Percentiles rank a stretch among this genome's conserved stretches.
Conservation (phyloP, 805 yeast genomes). For the Spathaspora gorwiae region DNA sequence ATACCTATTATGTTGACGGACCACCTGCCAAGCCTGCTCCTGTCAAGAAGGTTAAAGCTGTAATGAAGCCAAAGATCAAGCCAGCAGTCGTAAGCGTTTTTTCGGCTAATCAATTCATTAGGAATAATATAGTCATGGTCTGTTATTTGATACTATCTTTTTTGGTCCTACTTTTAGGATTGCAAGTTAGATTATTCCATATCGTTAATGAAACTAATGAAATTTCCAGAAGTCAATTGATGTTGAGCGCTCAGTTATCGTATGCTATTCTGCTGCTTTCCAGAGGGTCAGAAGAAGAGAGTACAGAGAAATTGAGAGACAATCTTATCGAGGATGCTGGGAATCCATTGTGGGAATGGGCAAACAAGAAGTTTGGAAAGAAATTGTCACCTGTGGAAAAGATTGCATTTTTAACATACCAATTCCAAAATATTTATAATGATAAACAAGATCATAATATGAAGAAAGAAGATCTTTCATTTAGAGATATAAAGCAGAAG, state of each 20-base stretch:
- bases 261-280: neutral
- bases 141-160: constrained; percentile 17
- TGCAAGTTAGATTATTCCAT: constrained; percentile 17
- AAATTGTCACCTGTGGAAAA: constrained; percentile 14
- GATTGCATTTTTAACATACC: constrained; percentile 16
- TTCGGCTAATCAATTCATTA: constrained; percentile 7
- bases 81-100: neutral
- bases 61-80: neutral
- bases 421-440: constrained; percentile 7
- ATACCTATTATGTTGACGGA: constrained; percentile 18
- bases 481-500: constrained; percentile 2
- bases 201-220: constrained; percentile 18
- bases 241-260: constrained; percentile 14
- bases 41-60: constrained; percentile 1
- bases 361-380: constrained; percentile 12
- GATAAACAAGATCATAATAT: neutral
- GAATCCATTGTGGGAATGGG: constrained; percentile 20
- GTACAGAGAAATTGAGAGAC: neutral
- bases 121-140: constrained; percentile 12
- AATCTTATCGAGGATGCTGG: constrained; percentile 1
- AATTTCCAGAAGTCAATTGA: constrained; percentile 17
- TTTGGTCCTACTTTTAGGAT: constrained; percentile 14
- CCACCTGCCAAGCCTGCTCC: constrained; percentile 6
- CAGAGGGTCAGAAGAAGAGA: neutral
- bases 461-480: neutral